Evolutionary conservation across 177 flowering plant species (phyloP).

Genomic region (Vitis hybrid): DNA sequence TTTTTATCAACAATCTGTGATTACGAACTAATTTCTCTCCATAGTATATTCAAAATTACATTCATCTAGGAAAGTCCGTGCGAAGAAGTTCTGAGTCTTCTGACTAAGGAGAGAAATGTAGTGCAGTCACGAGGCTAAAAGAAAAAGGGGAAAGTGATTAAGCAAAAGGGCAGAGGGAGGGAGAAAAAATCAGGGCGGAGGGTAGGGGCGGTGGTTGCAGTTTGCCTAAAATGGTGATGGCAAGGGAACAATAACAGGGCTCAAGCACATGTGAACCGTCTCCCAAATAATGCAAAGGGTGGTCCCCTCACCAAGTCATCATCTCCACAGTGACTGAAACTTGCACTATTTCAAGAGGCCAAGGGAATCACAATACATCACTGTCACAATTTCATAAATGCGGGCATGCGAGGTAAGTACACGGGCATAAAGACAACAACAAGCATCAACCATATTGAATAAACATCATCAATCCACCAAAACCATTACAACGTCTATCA

Average conservation of each 20-base stretch:
- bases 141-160: too few relatives aligned
- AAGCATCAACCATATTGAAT: slow-evolving; percentile 16
- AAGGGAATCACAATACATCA: slow-evolving; percentile 10
- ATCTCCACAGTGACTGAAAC: slow-evolving; percentile 5
- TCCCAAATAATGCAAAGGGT: slow-evolving; percentile 18
- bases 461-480: slow-evolving; percentile 8
- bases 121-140: too few relatives aligned
- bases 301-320: slow-evolving; percentile 13
- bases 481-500: background rate
- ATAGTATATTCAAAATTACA: too few relatives aligned
- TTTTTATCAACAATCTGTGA: too few relatives aligned
- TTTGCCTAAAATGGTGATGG: too few relatives aligned
- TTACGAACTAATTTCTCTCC: too few relatives aligned
- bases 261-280: background rate
- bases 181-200: too few relatives aligned
- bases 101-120: too few relatives aligned
- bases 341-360: background rate
- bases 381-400: slow-evolving; percentile 20
- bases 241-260: background rate
- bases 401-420: slow-evolving; percentile 27
- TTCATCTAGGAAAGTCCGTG: too few relatives aligned
- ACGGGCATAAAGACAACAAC: slow-evolving; percentile 17
- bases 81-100: too few relatives aligned
- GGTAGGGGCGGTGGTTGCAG: too few relatives aligned
- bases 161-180: too few relatives aligned